Evolutionary conservation across 306 rosid species (phyloP), one percentile per base, ranked within the genome.

Genomic region (Glycine soja): DNA sequence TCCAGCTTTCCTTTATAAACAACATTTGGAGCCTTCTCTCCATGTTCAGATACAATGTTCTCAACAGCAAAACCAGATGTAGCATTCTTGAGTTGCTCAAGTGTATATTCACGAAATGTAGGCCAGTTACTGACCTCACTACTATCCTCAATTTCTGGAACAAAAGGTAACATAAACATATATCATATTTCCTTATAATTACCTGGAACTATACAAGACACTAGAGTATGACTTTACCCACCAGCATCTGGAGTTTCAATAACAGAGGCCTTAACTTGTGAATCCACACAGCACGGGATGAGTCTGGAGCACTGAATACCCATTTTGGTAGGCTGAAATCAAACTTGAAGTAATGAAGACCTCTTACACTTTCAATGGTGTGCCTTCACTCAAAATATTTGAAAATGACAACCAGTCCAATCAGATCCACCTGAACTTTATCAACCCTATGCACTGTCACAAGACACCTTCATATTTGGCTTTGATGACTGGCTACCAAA

Each of bases 51-150:
- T 62, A 89, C 95, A 83, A 93, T 93, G 76, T 91, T 91, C 83
- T 91, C 97, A 51, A 89, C 97, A 38, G 96, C 91, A 81, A 93
- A 92, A 74, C 96, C 92, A 71, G 97, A 93, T 65, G 96, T 93
- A 6, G 97, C 96, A 66, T 89, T 93, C 86, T 88, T 91, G 4
- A 93, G 96, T 53, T 88, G 96, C 86, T 87, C 94, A 0, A 91
- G 83, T 7, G 94, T 88, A 85, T 87, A 91, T 80, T 93, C 97
- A 15, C 86, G 83, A 78, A 93, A 93, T 36, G 57, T 65, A 58
- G 89, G 86, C 87, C 89, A 79, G 86, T 88, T 68, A 69, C 82
- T 86, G 36, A 70, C 81, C 85, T 89, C 91, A 10, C 76, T 77
- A 76, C 66, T 84, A 78, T 91, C 92, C 84, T 88, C 97, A 59